Conservation (phyloP, 2,329 filamentous ascomycete species). For the Helotiales sp. region DNA sequence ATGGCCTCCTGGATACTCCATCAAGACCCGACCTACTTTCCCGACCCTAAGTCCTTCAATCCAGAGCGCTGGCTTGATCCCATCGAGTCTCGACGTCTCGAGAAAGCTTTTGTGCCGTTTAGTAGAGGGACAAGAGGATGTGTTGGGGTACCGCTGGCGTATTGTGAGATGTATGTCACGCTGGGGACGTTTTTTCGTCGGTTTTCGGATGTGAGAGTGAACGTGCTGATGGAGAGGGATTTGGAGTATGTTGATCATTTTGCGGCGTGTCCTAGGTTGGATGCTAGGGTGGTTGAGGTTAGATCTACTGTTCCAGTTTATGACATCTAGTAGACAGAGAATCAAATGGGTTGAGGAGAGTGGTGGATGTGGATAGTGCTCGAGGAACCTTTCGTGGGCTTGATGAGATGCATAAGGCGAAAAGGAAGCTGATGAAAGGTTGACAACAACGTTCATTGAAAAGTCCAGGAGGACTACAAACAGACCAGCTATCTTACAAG, state of each 20-base stretch:
- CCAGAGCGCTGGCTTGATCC: slow-evolving; percentile 37
- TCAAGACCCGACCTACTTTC: slow-evolving; percentile 36
- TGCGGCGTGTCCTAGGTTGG: slow-evolving; percentile 23
- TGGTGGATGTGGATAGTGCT: no score
- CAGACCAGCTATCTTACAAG: no score
- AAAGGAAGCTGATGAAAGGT: no score
- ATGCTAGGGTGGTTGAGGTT: slow-evolving; percentile 26
- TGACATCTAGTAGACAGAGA: no score
- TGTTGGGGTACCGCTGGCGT: slow-evolving; percentile 31
- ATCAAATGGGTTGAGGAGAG: no score
- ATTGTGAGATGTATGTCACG: slow-evolving; percentile 37
- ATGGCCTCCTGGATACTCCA: slow-evolving; percentile 39
- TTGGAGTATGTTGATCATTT: slow-evolving; percentile 36
- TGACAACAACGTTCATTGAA: no score
- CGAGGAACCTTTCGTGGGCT: no score
- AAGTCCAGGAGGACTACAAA: no score
- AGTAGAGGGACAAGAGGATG: slow-evolving; percentile 13
- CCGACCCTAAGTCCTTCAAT: slow-evolving; percentile 36
- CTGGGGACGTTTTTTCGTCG: slow-evolving; percentile 35
- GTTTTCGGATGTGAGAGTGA: slow-evolving; percentile 28
- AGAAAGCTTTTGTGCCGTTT: slow-evolving; percentile 38
- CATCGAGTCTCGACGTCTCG: slow-evolving; percentile 19
- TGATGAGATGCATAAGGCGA: no score
- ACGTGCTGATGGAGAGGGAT: slow-evolving; percentile 25
- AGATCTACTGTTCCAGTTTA: slow-evolving; percentile 1